phyloP scores from a whole-genome alignment of 177 flowering plant genomes.

The Vitis hybrid region DNA sequence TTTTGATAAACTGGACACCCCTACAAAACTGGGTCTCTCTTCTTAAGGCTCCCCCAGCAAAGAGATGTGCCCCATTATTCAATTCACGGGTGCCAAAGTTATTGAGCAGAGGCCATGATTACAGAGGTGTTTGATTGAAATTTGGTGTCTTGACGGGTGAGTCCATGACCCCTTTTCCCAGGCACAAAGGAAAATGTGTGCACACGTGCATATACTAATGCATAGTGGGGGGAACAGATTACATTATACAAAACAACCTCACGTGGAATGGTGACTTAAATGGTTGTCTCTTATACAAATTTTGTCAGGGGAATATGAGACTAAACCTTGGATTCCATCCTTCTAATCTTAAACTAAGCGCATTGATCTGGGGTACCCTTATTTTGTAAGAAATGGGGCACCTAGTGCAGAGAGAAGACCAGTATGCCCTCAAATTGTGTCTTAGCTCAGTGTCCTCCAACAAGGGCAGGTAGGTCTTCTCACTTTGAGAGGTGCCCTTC shows the following conservation, averaged over 20 bases:
- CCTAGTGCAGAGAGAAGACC: not conserved
- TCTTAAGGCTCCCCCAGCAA: not conserved
- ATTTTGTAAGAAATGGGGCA: not conserved
- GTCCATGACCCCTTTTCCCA: conserved; percentile 22
- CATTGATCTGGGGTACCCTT: not conserved
- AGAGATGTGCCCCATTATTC: not conserved
- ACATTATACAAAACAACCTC: conserved; percentile 34
- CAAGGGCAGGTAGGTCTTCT: conserved; percentile 1
- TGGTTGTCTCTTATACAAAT: conserved; percentile 42
- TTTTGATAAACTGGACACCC: not conserved
- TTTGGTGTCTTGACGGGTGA: conserved; percentile 16
- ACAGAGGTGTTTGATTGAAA: not conserved
- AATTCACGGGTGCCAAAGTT: not conserved
- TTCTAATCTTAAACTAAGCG: conserved; percentile 25
- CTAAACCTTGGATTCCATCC: conserved; percentile 50
- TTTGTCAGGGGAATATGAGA: conserved; percentile 49
- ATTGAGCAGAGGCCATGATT: too few species aligned
- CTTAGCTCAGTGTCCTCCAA: too few species aligned
- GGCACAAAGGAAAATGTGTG: conserved; percentile 26
- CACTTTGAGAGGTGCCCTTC: not conserved
- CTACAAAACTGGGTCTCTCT: not conserved
- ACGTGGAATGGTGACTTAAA: conserved; percentile 38
- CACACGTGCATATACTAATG: conserved; percentile 39
- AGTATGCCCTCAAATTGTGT: not conserved
- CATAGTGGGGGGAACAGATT: conserved; percentile 5